These are phyloP conservation scores for Diplocarpon rosae DNA, from an alignment of 2,329 filamentous ascomycete genomes.

Conservation along the genomic window DNA sequence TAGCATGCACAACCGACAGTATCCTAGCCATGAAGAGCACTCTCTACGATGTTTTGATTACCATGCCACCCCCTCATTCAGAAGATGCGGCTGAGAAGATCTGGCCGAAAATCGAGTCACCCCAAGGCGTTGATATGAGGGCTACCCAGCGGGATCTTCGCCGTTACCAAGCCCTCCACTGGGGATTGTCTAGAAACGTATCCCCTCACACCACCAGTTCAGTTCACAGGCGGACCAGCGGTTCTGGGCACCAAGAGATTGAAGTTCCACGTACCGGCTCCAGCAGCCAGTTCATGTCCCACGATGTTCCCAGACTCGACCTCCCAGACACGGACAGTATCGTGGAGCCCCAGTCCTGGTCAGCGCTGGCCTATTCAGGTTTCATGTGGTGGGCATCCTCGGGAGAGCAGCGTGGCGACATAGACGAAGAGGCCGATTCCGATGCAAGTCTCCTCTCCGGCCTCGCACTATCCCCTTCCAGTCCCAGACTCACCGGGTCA, in stretches of 20 bases:
- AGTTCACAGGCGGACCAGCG: not conserved
- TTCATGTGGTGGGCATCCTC: constrained; percentile 90
- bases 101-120: constrained; percentile 68
- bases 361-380: constrained; percentile 65
- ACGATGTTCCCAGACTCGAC: constrained; percentile 32
- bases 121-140: constrained; percentile 55
- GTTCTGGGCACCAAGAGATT: constrained; percentile 1
- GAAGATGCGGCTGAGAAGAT: constrained; percentile 46
- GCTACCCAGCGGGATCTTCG: constrained; percentile 86
- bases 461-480: constrained; percentile 30
- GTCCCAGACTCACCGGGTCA: constrained; percentile 10
- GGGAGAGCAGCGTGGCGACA: constrained; percentile 55
- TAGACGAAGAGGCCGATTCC: constrained; percentile 47
- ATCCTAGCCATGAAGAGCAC: constrained; percentile 78
- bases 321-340: constrained; percentile 41
- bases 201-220: constrained; percentile 15
- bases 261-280: constrained; percentile 20
- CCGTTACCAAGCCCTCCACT: constrained; percentile 60
- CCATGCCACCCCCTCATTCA: constrained; percentile 56
- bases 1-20: constrained; percentile 91
- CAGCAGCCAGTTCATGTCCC: constrained; percentile 20
- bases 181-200: constrained; percentile 41
- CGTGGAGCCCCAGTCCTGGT: constrained; percentile 55
- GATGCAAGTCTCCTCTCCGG: constrained; percentile 47
- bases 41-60: constrained; percentile 83